Percentiles rank a stretch among this genome's conserved stretches.
Conservation (phyloP, 163 green algal species). For the Scenedesmus sp. region DNA sequence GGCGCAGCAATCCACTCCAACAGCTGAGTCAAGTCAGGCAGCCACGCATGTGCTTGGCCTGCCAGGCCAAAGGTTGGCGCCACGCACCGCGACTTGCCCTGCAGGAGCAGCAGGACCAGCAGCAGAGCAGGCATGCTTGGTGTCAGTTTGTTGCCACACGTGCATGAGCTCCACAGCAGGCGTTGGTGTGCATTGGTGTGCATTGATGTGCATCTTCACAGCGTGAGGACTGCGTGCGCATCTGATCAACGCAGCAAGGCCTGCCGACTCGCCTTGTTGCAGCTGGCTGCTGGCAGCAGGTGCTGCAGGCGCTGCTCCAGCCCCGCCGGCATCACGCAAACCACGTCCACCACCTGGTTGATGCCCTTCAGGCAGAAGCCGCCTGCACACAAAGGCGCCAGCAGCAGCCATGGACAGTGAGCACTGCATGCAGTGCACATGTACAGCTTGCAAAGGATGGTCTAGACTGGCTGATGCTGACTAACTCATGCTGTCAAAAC, state of each 20-base stretch:
- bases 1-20: slow-evolving; percentile 24
- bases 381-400: too few species aligned
- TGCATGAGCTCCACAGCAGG: not conserved
- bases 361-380: slow-evolving; percentile 47
- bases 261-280: not conserved
- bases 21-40: slow-evolving; percentile 33
- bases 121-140: not conserved
- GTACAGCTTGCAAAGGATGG: too few species aligned
- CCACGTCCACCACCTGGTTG: slow-evolving; percentile 20
- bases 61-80: slow-evolving; percentile 6
- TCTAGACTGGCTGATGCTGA: too few species aligned
- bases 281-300: not conserved
- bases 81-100: slow-evolving; percentile 38
- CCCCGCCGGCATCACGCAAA: not conserved
- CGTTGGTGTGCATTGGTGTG: too few species aligned
- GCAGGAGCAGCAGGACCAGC: not conserved
- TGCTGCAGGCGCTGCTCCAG: not conserved
- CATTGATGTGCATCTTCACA: not conserved
- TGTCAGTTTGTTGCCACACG: not conserved
- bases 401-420: too few species aligned
- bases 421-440: too few species aligned
- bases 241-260: too few species aligned
- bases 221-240: too few species aligned
- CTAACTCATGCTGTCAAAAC: too few species aligned
- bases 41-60: not conserved